Base-by-base conservation (phyloP, 331 rosid genomes). In the Ulmus americana region DNA sequence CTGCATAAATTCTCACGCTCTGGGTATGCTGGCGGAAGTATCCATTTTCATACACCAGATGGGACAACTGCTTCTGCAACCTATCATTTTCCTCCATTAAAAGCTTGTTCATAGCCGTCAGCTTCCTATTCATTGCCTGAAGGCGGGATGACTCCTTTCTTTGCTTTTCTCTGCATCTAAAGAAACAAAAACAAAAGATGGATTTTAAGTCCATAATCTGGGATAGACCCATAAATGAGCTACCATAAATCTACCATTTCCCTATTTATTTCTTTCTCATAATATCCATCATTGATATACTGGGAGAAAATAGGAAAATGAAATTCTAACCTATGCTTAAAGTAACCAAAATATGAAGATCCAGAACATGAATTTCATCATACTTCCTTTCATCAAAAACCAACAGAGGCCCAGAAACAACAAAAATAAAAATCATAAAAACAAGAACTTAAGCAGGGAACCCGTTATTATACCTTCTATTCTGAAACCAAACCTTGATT, bases 21-120 rank as follows among this genome's bases (percentile, higher is more conserved):
- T 84, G 96, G 48, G 92, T 84, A 76, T 90, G 95, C 76, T 90
- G 99, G 70, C 99, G 99, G 74, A 94, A 90, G 81, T 82, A 94
- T 28, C 99, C 95, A 84, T 94, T 94, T 55, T 94, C 99, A 66
- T 94, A 90, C 73, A 94, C 99, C 79, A 94, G 68, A 1, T 94
- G 96, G 39, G 99, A 94, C 61, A 94, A 97, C 74, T 94, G 99
- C 84, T 94, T 94, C 88, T 94, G 99, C 92, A 94, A 83, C 96
- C 99, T 79, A 82, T 94, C 99, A 64, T 87, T 94, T 78, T 94
- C 99, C 82, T 94, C 99, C 99, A 94, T 94, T 46, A 94, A 76
- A 59, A 94, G 95, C 91, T 90, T 94, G 69, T 94, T 94, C 99
- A 94, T 94, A n/a, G 99, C 97, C 43, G 88, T 90, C 72, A 94